Evolutionary conservation across 177 flowering plant genomes (phyloP).

Genomic region (Vitis hybrid): DNA sequence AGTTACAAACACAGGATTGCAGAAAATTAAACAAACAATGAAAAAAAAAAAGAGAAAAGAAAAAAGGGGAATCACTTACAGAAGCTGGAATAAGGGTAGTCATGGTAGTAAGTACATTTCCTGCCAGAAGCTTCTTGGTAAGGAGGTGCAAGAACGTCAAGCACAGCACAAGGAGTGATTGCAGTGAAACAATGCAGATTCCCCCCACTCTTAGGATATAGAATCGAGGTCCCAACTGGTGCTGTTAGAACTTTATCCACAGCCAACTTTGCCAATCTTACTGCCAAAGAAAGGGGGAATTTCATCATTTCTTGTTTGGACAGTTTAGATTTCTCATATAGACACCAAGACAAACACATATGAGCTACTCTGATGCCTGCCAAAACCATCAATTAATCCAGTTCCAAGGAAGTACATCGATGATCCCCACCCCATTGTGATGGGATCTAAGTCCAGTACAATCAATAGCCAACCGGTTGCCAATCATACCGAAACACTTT

Average conservation of each 20-base stretch:
- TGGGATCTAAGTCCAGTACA: not conserved
- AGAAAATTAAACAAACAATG: not conserved
- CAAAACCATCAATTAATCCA: not conserved
- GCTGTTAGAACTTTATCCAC: conserved; percentile 73
- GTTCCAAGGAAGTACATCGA: not conserved
- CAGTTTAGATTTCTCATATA: not conserved
- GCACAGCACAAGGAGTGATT: conserved; percentile 87
- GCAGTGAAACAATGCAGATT: conserved; percentile 95
- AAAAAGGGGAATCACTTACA: conserved; percentile 35
- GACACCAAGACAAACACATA: not conserved
- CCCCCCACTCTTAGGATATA: conserved; percentile 81
- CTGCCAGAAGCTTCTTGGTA: conserved; percentile 76
- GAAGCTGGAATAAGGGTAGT: conserved; percentile 69
- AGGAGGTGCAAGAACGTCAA: conserved; percentile 93
- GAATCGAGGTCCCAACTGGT: conserved; percentile 58
- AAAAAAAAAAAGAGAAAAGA: not conserved
- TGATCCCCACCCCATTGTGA: not conserved
- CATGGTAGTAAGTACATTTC: conserved; percentile 81
- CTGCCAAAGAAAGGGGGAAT: conserved; percentile 40
- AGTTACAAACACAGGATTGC: not conserved
- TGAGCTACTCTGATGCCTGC: not conserved
- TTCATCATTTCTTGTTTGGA: not conserved
- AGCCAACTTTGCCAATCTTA: conserved; percentile 74
- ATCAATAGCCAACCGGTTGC: not conserved
- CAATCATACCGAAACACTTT: not conserved